These are phyloP conservation scores for Cercospora sp. DNA, from an alignment of 2,329 filamentous ascomycete species.

Conservation along the genomic window DNA sequence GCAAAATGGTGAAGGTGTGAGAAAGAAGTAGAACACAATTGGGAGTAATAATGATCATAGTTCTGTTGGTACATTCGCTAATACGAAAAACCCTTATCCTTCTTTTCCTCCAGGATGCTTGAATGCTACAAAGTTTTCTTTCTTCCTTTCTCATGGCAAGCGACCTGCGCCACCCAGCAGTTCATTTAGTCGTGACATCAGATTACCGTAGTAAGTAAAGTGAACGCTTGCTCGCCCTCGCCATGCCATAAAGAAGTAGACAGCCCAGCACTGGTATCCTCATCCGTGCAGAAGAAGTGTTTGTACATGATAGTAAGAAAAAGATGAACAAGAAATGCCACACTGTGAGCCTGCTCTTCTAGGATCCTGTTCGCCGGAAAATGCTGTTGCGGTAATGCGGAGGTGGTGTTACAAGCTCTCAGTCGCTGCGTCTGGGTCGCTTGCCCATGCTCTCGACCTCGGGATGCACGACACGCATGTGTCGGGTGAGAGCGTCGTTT, in stretches of 20 bases:
- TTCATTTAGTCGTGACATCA: not conserved
- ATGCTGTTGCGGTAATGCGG: not conserved
- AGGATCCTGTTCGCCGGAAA: not conserved
- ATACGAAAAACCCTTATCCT: not conserved
- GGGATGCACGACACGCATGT: slow-evolving; percentile 92
- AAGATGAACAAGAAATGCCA: not conserved
- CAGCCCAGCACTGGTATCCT: not conserved
- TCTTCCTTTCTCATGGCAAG: not conserved
- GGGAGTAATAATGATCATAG: not conserved
- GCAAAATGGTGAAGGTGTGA: too few relatives aligned
- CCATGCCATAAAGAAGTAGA: not conserved
- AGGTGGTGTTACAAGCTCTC: not conserved
- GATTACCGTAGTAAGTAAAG: not conserved
- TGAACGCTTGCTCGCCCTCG: not conserved
- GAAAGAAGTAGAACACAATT: not conserved
- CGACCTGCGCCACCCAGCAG: not conserved
- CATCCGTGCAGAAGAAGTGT: not conserved
- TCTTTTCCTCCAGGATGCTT: not conserved
- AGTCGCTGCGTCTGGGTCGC: slow-evolving; percentile 45
- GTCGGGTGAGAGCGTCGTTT: slow-evolving; percentile 88
- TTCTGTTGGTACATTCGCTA: not conserved
- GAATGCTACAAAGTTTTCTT: not conserved
- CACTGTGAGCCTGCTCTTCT: not conserved
- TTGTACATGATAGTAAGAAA: not conserved
- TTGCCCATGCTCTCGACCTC: slow-evolving; percentile 81